Percentiles rank a stretch among this genome's conserved stretches.
phyloP scores from a whole-genome alignment of 306 rosid genomes.

The Gastrolobium bilobum region DNA sequence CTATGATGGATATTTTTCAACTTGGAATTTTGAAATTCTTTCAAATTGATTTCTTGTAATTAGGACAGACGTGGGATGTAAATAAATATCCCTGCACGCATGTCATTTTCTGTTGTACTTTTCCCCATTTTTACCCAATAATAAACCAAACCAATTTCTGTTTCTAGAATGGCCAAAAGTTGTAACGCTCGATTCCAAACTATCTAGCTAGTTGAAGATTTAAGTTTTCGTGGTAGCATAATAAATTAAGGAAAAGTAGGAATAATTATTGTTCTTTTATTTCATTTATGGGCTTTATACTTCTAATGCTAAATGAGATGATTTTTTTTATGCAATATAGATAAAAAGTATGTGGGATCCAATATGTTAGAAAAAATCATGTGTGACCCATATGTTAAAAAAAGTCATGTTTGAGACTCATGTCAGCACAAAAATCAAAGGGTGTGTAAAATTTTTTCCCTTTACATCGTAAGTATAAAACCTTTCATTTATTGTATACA shows the following conservation, averaged over 20 bases:
- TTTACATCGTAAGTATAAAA: too few species aligned
- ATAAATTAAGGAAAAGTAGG: not conserved
- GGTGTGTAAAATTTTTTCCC: too few species aligned
- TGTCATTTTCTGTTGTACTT: not conserved
- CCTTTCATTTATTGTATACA: not conserved
- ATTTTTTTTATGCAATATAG: too few species aligned
- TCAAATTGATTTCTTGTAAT: not conserved
- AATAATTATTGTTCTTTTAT: not conserved
- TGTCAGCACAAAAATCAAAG: too few species aligned
- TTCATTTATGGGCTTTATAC: too few species aligned
- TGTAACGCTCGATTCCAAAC: conserved; percentile 1
- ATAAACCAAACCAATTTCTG: not conserved
- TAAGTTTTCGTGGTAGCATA: not conserved
- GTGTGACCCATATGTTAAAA: too few species aligned
- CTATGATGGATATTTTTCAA: conserved; percentile 7
- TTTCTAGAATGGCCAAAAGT: not conserved
- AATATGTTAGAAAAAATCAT: too few species aligned
- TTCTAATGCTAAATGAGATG: too few species aligned
- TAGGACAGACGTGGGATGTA: not conserved
- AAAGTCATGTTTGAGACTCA: too few species aligned
- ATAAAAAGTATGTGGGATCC: too few species aligned
- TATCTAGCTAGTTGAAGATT: not conserved
- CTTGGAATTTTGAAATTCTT: not conserved
- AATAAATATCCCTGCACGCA: not conserved
- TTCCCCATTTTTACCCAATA: not conserved